Conservation (phyloP, 1,284 basidiomycete species). For the Athelia psychrophila region DNA sequence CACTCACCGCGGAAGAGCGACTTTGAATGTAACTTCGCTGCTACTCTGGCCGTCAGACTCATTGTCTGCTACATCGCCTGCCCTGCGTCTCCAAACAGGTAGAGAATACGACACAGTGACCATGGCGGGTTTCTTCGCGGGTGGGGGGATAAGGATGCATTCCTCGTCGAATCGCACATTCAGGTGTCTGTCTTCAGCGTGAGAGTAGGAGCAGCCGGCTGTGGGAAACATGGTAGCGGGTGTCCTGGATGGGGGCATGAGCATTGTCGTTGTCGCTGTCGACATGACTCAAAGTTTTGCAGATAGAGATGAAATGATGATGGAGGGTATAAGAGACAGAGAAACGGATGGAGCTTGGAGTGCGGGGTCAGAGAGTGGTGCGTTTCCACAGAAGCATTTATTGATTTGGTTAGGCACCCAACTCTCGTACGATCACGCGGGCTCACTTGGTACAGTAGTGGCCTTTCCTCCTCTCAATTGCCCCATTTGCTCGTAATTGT, state of each 20-base stretch:
- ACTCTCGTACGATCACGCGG: too few relatives aligned
- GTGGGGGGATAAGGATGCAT: constrained; percentile 66
- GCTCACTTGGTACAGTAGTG: too few relatives aligned
- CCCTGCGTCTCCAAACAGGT: constrained; percentile 52
- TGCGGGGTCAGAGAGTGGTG: not conserved
- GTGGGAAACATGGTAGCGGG: too few relatives aligned
- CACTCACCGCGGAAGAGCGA: constrained; percentile 58
- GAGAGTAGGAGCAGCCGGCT: too few relatives aligned
- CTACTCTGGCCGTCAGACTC: constrained; percentile 29
- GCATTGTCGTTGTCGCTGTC: not conserved
- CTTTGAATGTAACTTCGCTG: constrained; percentile 48
- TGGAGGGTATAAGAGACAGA: not conserved
- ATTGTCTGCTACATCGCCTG: constrained; percentile 22
- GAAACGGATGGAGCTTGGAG: not conserved
- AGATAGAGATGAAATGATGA: too few relatives aligned
- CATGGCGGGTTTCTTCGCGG: constrained; percentile 42
- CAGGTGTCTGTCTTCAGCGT: too few relatives aligned
- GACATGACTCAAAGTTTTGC: not conserved
- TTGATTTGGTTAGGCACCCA: not conserved
- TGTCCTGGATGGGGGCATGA: not conserved
- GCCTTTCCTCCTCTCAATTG: too few relatives aligned
- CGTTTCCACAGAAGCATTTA: not conserved
- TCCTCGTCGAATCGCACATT: constrained; percentile 60
- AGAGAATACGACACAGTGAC: constrained; percentile 59
- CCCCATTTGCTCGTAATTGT: too few relatives aligned